Evolutionary conservation across 1,284 basidiomycete species (phyloP).

Genomic region (Ganoderma meredithae): DNA sequence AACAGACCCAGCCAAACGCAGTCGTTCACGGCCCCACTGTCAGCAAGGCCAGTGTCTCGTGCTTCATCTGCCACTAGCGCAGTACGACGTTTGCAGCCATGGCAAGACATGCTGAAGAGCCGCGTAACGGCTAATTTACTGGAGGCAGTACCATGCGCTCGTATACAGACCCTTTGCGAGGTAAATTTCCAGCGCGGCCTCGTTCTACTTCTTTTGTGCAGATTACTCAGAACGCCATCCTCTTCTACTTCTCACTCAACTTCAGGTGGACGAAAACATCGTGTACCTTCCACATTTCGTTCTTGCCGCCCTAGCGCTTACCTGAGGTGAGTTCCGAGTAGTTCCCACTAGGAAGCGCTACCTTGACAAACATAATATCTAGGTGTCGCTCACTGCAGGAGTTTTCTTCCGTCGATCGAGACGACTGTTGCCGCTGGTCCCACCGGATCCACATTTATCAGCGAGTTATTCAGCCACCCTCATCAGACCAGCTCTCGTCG

Average conservation of each 20-base stretch:
- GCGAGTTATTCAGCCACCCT: too few relatives aligned
- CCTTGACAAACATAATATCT: neutral
- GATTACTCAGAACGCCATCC: neutral
- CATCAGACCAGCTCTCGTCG: neutral
- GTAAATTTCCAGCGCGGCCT: neutral
- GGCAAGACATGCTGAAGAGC: neutral
- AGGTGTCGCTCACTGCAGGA: neutral
- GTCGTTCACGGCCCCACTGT: neutral
- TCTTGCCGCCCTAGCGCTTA: neutral
- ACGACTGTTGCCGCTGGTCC: neutral
- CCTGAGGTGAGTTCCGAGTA: neutral
- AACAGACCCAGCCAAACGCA: neutral
- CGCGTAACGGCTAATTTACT: neutral
- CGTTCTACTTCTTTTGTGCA: neutral
- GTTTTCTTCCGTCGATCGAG: neutral
- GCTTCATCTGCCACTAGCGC: neutral
- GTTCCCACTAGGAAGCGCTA: too few relatives aligned
- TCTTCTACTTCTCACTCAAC: neutral
- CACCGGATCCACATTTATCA: too few relatives aligned
- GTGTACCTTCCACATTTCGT: neutral
- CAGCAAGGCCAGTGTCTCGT: neutral
- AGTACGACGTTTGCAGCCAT: neutral
- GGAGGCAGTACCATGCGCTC: neutral
- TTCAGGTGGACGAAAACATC: neutral
- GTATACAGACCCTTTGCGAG: neutral